Base-by-base conservation (phyloP, 2,329 filamentous ascomycete species). In the Aquanectria penicillioides region DNA sequence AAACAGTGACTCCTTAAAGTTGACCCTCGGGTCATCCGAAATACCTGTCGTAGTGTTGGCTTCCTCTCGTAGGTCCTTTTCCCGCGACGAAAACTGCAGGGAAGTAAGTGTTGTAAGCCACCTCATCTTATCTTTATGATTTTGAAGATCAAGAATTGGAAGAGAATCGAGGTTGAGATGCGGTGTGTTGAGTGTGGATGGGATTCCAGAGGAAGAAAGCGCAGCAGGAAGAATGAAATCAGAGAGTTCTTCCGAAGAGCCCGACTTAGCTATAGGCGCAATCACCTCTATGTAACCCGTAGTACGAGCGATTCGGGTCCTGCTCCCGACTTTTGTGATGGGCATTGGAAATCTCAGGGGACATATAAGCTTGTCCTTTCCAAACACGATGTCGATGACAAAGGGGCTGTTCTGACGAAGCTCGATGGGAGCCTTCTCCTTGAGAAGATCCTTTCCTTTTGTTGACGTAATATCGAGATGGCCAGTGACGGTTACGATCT, bases 1-100 rank as follows among this genome's bases (percentile, higher is more conserved):
- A 56, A 80, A 79, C 10, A 84, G 50, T 0, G 80, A 79, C 57
- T 83, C 79, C 59, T 83, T 83, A 68, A 84, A 79, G 64, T 81
- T 79, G 47, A 80, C 65, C 0, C 80, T 75, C 4, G 70, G 54
- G 3, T 78, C 72, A 1, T 69, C 34, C 5, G 71, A 58, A 13
- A 75, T 63, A n/a, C 63, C 61, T 17, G 56, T 63, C 1, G 58
- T 57, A 13, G 54, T 52, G 11, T 69, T 56, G 4, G 64, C 52
- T 2, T 64, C 55, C 1, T 75, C 69, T 4, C 80, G 76, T 2
- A 78, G 50, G 3, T 47, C 52, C 51, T 73, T 77, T 62, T 84
- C 81, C 12, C 77, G 73, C 2, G 69, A 34, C 2, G 80, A 81
- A 66, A 81, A 82, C 25, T 73, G 74, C 28, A 77, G 67, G 2